Evolutionary conservation across 805 yeast species (phyloP), one percentile per base, ranked within the genome.

Genomic region (Candida nonsorbophila): DNA sequence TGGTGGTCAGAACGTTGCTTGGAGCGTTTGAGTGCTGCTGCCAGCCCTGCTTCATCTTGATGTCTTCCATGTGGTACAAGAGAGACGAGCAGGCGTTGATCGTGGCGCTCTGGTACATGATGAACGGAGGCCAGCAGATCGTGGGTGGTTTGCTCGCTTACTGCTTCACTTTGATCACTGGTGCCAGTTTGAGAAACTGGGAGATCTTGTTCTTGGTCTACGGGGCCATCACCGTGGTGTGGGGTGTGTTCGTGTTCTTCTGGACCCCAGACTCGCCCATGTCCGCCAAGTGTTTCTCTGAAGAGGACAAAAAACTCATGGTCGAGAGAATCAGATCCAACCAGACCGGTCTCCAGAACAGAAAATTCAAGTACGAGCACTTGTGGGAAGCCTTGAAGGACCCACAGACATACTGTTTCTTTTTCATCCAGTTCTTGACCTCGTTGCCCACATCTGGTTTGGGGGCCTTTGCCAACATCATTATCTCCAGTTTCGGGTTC

Each of bases 51-150:
- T 65, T 74, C 28, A 66, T 74, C 29, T 54, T 75, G 16, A 63
- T 78, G 27, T 71, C 78, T 16, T 69, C 79, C 15, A 74, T 75
- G 80, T 79, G 74, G 54, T 79, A 75, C 51, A 71, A 69, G 20
- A 69, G 67, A 33, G 47, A 58, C 4, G 77, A 73, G 36, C 77
- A 71, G 42, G 58, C 68, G 19, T 55, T 62, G 19, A 55, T 76
- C 44, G 72, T 73, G 22, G 77, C 78, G 6, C 55, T 61, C 27
- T 73, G 78, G 79, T 72, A 74, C 6, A 55, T 70, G 12, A 72
- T 66, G 55, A 74, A 77, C 3, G 80, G 82, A 14, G 51, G 65
- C 2, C 75, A 77, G 3, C 67, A 76, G 17, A 62, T 70, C 10
- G 74, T 78, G 13, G 68, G 68, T 7, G 65, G 65, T 3, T 40